A percentile compares a stretch with the other conserved stretches of the same genome.
These are phyloP conservation scores for Erodium texanum DNA, from an alignment of 441 rosid genomes.

Conservation along the genomic window DNA sequence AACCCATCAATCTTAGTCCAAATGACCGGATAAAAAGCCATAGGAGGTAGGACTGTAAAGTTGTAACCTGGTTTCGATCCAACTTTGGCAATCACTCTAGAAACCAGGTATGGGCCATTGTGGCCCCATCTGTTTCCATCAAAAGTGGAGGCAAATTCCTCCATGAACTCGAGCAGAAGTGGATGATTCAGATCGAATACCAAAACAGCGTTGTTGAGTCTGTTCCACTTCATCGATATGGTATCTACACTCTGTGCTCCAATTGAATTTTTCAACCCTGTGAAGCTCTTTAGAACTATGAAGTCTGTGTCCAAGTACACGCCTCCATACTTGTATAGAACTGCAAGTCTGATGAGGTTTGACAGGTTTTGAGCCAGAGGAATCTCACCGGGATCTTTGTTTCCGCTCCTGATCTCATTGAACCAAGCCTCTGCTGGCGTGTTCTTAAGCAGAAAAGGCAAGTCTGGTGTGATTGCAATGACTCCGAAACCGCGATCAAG, in stretches of 20 bases:
- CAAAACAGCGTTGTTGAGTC: conserved; percentile 53
- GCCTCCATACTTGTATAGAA: conserved; percentile 56
- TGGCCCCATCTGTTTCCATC: conserved; percentile 64
- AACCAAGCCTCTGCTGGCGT: conserved; percentile 54
- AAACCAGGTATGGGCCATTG: conserved; percentile 58
- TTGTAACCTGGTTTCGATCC: conserved; percentile 25
- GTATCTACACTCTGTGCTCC: conserved; percentile 53
- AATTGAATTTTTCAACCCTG: conserved; percentile 36
- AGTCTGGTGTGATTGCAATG: conserved; percentile 40
- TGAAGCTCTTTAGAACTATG: conserved; percentile 37
- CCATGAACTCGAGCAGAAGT: conserved; percentile 35
- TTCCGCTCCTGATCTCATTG: conserved; percentile 34
- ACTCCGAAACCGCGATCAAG: conserved; percentile 33
- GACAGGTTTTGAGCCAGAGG: conserved; percentile 54
- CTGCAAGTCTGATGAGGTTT: conserved; percentile 45
- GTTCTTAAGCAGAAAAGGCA: conserved; percentile 33
- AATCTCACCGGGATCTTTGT: conserved; percentile 51
- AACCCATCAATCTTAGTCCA: conserved; percentile 41
- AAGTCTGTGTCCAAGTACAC: conserved; percentile 49
- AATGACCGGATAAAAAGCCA: conserved; percentile 44
- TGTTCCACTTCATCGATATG: conserved; percentile 41
- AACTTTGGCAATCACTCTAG: conserved; percentile 35
- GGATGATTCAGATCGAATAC: conserved; percentile 49
- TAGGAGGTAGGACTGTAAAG: conserved; percentile 40
- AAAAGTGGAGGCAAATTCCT: conserved; percentile 51